These are phyloP conservation scores for Suillus clintonianus DNA, from an alignment of 768 basidiomycete genomes.

Conservation along the genomic window DNA sequence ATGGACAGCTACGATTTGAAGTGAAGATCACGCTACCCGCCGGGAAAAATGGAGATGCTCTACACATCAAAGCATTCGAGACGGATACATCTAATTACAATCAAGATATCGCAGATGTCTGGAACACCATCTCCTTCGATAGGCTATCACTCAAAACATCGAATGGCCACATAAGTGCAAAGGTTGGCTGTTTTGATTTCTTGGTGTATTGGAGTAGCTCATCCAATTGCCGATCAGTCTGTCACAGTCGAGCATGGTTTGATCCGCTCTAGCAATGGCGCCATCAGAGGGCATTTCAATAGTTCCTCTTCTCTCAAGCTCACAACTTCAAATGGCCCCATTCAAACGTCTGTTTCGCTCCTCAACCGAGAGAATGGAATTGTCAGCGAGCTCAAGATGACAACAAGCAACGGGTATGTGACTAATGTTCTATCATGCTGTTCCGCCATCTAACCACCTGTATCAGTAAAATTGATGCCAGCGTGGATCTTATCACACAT, in stretches of 20 bases:
- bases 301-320: conserved; percentile 37
- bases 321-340: conserved; percentile 39
- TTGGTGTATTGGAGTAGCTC: neutral
- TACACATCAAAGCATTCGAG: conserved; percentile 42
- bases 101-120: conserved; percentile 39
- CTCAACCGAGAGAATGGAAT: conserved; percentile 24
- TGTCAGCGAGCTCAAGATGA: conserved; percentile 32
- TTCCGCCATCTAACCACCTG: neutral
- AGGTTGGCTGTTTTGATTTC: conserved; percentile 27
- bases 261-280: conserved; percentile 45
- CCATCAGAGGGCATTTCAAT: conserved; percentile 46
- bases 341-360: conserved; percentile 42
- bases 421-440: neutral
- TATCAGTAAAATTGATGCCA: conserved; percentile 34
- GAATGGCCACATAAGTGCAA: conserved; percentile 35
- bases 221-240: conserved; percentile 27
- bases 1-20: conserved; percentile 31
- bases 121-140: conserved; percentile 37
- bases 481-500: conserved; percentile 35
- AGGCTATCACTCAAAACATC: conserved; percentile 35
- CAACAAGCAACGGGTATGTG: conserved; percentile 41
- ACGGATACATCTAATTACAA: conserved; percentile 43
- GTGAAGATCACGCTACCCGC: conserved; percentile 41
- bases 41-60: conserved; percentile 17
- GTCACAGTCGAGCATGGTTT: conserved; percentile 26